These are phyloP conservation scores for Haplosporangium gracile DNA, from an alignment of 192 early-diverging fungal genomes.

Conservation along the genomic window DNA sequence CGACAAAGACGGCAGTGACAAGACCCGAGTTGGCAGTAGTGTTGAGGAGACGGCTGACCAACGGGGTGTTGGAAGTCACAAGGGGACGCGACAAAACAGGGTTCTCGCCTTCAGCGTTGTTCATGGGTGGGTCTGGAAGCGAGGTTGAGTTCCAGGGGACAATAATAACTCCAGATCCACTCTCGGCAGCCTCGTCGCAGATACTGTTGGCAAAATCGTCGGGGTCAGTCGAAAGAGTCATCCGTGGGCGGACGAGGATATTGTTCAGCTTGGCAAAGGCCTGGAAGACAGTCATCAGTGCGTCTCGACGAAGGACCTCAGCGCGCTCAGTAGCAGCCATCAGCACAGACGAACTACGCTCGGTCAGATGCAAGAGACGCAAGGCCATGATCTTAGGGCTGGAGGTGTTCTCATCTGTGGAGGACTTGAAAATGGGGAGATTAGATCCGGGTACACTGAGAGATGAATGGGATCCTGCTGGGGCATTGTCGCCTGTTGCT, in stretches of 20 bases:
- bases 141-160: constrained; percentile 71
- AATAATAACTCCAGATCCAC: constrained; percentile 74
- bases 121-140: constrained; percentile 41
- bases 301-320: constrained; percentile 75
- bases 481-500: not conserved
- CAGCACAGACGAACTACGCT: constrained; percentile 87
- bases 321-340: constrained; percentile 72
- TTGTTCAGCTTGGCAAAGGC: constrained; percentile 85
- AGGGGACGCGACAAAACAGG: constrained; percentile 33
- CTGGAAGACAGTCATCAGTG: constrained; percentile 85
- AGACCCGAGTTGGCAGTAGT: constrained; percentile 20
- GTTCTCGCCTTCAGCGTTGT: constrained; percentile 18
- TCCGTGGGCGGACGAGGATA: constrained; percentile 70
- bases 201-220: constrained; percentile 80
- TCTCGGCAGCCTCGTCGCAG: constrained; percentile 62
- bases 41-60: constrained; percentile 36
- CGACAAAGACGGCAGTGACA: constrained; percentile 47
- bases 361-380: constrained; percentile 82
- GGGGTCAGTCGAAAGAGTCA: constrained; percentile 68
- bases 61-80: constrained; percentile 44
- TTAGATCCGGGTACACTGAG: constrained; percentile 12
- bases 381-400: constrained; percentile 70
- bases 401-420: not conserved
- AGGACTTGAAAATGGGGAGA: not conserved
- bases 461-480: constrained; percentile 7